Evolutionary conservation across 1,139 yeast species (phyloP).

Genomic region (Yamadazyma friedrichii): DNA sequence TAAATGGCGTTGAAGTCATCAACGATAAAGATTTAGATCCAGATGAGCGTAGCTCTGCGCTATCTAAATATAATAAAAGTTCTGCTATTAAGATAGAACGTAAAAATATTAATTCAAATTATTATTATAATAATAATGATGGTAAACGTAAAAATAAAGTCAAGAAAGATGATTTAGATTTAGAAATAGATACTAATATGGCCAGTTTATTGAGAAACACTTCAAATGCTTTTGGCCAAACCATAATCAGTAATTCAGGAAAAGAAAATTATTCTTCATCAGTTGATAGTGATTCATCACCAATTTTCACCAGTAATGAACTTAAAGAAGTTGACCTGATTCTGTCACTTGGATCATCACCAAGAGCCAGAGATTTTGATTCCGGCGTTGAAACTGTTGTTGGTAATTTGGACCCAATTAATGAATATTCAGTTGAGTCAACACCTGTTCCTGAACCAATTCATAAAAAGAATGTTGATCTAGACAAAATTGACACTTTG

Average conservation of each 20-base stretch:
- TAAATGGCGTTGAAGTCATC: constrained; percentile 15
- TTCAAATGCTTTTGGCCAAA: neutral
- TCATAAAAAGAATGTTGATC: constrained; percentile 1
- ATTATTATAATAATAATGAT: constrained; percentile 12
- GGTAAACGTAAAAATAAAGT: constrained; percentile 6
- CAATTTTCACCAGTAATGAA: constrained; percentile 38
- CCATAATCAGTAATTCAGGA: constrained; percentile 5
- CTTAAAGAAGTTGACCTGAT: constrained; percentile 41
- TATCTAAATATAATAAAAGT: constrained; percentile 22
- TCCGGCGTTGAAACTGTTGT: constrained; percentile 9
- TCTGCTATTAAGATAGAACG: constrained; percentile 19
- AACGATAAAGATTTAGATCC: constrained; percentile 39
- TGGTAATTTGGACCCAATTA: constrained; percentile 41
- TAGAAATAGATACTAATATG: constrained; percentile 48
- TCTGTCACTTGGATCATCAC: constrained; percentile 28
- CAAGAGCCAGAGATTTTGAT: constrained; percentile 10
- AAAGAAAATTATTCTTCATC: constrained; percentile 28
- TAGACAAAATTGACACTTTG: constrained; percentile 6
- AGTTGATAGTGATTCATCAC: constrained; percentile 40
- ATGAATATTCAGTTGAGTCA: constrained; percentile 37
- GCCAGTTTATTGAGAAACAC: constrained; percentile 34
- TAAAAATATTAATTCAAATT: constrained; percentile 6
- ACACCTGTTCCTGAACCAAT: constrained; percentile 29
- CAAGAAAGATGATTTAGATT: constrained; percentile 19
- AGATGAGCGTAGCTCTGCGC: constrained; percentile 48